A percentile compares a stretch with the other conserved stretches of the same genome.
Evolutionary conservation across 129 eudicot genomes (phyloP).

Genomic region (Apium graveolens): DNA sequence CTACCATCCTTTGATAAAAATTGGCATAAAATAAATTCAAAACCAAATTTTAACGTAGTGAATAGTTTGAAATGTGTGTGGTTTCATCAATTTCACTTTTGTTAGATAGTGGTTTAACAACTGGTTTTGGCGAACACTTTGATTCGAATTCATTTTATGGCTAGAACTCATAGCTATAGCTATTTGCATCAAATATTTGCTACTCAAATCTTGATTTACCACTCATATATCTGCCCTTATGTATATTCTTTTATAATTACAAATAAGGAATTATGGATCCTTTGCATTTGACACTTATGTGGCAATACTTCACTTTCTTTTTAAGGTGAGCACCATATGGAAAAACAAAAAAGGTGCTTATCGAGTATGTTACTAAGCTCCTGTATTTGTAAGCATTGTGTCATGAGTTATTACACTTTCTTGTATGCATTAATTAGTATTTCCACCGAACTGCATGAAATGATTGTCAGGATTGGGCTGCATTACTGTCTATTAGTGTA

Average conservation of each 20-base stretch:
- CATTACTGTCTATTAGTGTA: no score
- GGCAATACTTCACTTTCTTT: neutral
- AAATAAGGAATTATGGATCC: neutral
- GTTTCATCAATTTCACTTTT: neutral
- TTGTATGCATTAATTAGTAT: neutral
- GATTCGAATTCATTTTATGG: neutral
- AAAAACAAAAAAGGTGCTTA: neutral
- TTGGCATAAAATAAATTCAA: neutral
- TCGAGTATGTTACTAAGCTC: neutral
- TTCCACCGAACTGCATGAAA: constrained; percentile 31
- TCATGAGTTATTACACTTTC: neutral
- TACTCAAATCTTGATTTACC: neutral
- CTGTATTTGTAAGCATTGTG: neutral
- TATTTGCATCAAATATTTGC: neutral
- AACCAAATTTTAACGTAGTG: neutral
- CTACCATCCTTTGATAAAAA: neutral
- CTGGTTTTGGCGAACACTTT: neutral
- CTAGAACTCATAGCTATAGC: neutral
- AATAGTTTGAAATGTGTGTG: no score
- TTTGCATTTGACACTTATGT: neutral
- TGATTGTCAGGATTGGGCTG: no score
- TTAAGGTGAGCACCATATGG: neutral
- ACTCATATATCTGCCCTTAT: neutral
- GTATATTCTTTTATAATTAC: neutral
- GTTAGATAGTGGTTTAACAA: neutral